A percentile compares a stretch with the other conserved stretches of the same genome.
Conservation (phyloP, 805 yeast genomes). For the Candida maltosa region DNA sequence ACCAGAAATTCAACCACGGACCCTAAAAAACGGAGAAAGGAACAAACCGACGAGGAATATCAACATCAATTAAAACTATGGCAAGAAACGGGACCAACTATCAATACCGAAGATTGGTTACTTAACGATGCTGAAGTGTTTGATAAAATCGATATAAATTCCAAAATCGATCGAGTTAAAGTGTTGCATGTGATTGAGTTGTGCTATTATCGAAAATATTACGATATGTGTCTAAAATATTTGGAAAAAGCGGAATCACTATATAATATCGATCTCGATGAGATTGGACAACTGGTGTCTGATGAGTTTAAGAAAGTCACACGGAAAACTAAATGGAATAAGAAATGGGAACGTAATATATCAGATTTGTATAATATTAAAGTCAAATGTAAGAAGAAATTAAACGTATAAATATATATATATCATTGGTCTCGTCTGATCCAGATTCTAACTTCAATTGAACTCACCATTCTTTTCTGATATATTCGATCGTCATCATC, state of each 20-base stretch:
- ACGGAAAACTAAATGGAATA: conserved; percentile 19
- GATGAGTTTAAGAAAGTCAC: conserved; percentile 1
- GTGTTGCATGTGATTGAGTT: conserved; percentile 61
- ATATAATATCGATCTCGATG: conserved; percentile 21
- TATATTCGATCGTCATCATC: conserved; percentile 30
- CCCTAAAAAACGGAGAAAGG: conserved; percentile 49
- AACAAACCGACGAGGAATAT: conserved; percentile 67
- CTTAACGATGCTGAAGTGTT: conserved; percentile 15
- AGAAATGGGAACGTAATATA: conserved; percentile 46
- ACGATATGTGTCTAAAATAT: conserved; percentile 46
- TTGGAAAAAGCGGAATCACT: conserved; percentile 35
- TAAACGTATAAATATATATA: too few relatives aligned
- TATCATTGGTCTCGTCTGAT: conserved; percentile 26
- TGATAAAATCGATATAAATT: conserved; percentile 23
- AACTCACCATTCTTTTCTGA: conserved; percentile 45
- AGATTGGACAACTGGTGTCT: conserved; percentile 8
- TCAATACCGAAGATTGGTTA: conserved; percentile 47
- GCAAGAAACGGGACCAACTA: conserved; percentile 52
- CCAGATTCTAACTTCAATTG: conserved; percentile 44
- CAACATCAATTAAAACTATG: conserved; percentile 50
- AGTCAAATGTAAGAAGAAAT: conserved; percentile 31
- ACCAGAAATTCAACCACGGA: too few relatives aligned
- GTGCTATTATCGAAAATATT: conserved; percentile 55
- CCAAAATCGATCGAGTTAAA: conserved; percentile 54
- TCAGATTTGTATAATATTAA: conserved; percentile 47